These are phyloP conservation scores for Ogataea kodamae DNA, from an alignment of 805 yeast species.

Conservation along the genomic window DNA sequence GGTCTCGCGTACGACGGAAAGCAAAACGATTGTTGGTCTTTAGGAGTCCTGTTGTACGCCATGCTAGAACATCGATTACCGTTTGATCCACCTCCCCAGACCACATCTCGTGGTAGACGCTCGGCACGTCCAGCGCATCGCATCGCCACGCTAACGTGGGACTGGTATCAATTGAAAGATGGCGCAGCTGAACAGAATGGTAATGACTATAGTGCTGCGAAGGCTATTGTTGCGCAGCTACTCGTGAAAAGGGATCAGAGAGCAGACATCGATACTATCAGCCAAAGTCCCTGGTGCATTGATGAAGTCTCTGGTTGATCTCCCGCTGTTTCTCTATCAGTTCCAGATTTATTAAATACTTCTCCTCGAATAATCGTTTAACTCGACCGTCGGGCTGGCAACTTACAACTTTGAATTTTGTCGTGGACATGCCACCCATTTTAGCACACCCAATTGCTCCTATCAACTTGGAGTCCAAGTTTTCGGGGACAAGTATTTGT, in stretches of 20 bases:
- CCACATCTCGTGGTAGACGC: conserved; percentile 42
- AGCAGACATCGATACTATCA: conserved; percentile 33
- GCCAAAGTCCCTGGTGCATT: conserved; percentile 34
- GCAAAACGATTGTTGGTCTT: conserved; percentile 90
- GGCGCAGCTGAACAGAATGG: conserved; percentile 24
- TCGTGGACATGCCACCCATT: conserved; percentile 5
- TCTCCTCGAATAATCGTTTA: conserved; percentile 12
- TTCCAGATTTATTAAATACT: conserved; percentile 12
- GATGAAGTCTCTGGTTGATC: conserved; percentile 8
- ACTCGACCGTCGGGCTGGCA: conserved; percentile 1
- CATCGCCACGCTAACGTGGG: conserved; percentile 91
- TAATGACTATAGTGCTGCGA: conserved; percentile 44
- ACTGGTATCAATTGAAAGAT: conserved; percentile 58
- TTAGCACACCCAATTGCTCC: conserved; percentile 18
- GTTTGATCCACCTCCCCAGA: conserved; percentile 77
- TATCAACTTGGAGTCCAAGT: conserved; percentile 13
- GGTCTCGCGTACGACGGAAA: conserved; percentile 91
- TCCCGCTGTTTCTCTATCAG: conserved; percentile 18
- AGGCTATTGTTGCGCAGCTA: conserved; percentile 46
- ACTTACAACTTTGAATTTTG: not conserved
- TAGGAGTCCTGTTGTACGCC: conserved; percentile 87
- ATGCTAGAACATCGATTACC: conserved; percentile 85
- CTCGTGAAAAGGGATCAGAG: conserved; percentile 48
- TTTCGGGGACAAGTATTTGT: conserved; percentile 4
- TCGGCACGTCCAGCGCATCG: conserved; percentile 72